phyloP scores from a whole-genome alignment of 352 stramenopile species.

The Globisporangium splendens region DNA sequence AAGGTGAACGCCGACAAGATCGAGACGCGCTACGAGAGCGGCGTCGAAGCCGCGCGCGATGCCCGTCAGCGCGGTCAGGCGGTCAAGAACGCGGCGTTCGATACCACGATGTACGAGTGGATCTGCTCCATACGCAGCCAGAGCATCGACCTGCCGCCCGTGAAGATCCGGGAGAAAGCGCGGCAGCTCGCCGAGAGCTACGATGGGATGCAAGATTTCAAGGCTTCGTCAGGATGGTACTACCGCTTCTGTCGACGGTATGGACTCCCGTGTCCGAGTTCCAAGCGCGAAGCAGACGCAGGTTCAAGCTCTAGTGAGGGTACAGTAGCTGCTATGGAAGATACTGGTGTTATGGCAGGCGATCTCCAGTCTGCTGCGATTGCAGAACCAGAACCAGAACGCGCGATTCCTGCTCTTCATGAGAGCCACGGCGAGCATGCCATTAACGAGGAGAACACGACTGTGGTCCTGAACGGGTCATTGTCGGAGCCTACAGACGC shows the following conservation, averaged over 20 bases:
- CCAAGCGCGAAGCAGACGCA: conserved; percentile 2
- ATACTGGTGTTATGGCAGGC: too few relatives aligned
- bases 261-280: conserved; percentile 20
- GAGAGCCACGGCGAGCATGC: too few relatives aligned
- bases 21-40: conserved; percentile 33
- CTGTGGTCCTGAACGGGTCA: too few relatives aligned
- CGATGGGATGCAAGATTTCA: conserved; percentile 43
- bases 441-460: too few relatives aligned
- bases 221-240: conserved; percentile 54
- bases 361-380: too few relatives aligned
- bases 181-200: conserved; percentile 24
- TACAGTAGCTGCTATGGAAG: too few relatives aligned
- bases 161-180: conserved; percentile 32
- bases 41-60: conserved; percentile 29
- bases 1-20: conserved; percentile 34
- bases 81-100: conserved; percentile 37
- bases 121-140: conserved; percentile 18
- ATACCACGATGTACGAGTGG: conserved; percentile 39
- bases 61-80: conserved; percentile 31
- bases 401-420: too few relatives aligned
- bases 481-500: too few relatives aligned
- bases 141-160: conserved; percentile 19
- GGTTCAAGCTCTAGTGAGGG: neutral
- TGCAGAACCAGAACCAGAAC: too few relatives aligned
- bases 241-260: conserved; percentile 50